Percentiles rank a stretch among this genome's conserved stretches.
These are phyloP conservation scores for Tolypocladium guangdongense DNA, from an alignment of 2,329 filamentous ascomycete genomes.

Conservation along the genomic window DNA sequence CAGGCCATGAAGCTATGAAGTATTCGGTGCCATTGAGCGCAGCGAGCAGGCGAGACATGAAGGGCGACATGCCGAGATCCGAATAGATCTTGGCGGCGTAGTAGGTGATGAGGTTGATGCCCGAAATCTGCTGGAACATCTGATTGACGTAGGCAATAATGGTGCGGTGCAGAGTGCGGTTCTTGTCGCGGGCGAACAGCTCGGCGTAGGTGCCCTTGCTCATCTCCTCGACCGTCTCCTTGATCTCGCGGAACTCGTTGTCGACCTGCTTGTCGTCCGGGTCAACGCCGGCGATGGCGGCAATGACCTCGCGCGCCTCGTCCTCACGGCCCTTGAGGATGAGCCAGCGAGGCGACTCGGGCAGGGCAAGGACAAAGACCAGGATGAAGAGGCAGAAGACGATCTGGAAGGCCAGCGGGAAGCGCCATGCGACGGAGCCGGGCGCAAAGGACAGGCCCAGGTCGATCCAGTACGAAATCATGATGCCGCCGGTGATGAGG, in stretches of 20 bases:
- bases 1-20: conserved; percentile 52
- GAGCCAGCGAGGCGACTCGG: conserved; percentile 41
- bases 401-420: conserved; percentile 45
- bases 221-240: conserved; percentile 56
- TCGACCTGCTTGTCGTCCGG: conserved; percentile 46
- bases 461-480: conserved; percentile 50
- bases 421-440: conserved; percentile 37
- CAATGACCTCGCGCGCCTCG: conserved; percentile 35
- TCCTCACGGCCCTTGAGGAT: conserved; percentile 33
- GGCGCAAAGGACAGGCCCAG: conserved; percentile 42
- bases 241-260: conserved; percentile 48
- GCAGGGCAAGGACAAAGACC: conserved; percentile 37
- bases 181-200: conserved; percentile 46
- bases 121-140: conserved; percentile 55
- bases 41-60: conserved; percentile 47
- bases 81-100: conserved; percentile 50
- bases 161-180: conserved; percentile 47
- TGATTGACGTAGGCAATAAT: conserved; percentile 52
- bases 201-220: conserved; percentile 49
- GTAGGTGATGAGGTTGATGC: conserved; percentile 52
- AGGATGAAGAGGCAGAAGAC: conserved; percentile 49
- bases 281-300: conserved; percentile 43
- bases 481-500: conserved; percentile 45
- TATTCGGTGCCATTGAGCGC: conserved; percentile 33
- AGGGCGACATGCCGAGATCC: conserved; percentile 39